Base-by-base conservation (phyloP, 1,139 yeast species). In the Blastobotrys capitulatus region DNA sequence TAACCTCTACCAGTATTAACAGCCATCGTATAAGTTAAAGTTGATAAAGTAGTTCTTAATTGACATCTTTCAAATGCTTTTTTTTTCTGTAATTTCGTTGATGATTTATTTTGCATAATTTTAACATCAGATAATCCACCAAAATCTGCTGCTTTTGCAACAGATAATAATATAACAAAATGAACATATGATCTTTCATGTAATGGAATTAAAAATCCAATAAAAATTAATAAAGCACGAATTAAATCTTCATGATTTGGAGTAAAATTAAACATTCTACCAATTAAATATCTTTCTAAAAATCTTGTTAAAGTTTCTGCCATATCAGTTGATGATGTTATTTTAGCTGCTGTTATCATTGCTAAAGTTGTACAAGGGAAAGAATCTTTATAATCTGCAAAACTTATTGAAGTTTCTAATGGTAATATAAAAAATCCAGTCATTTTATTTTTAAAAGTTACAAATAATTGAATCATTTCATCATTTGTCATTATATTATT, bases 211-310 rank as follows among this genome's bases (percentile, higher is more conserved):
- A 48, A 26, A 31, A 37, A 48, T 13, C 29, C 43, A 42, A 42
- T 19, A n/a, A 39, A 29, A 15, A 44, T 18, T 13, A 59, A 12
- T n/a, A 49, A 27, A 26, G 49, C 34, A 13, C 41, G 29, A 13
- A 41, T 25, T 18, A 40, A 40, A 51, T 70, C 72, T 74, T 65
- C 48, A 77, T 69, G 18, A 76, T 70, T 20, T 76, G 67, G 42
- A 3, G 40, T 19, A 22, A 20, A 20, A 20, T 20, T 19, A 22
- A 71, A 69, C 6, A 77, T 71, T 38, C 67, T 65, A 50, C 76
- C 71, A 1, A 80, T 73, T 29, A 79, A 57, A 52, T 71, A 71
- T 13, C 73, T 67, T 54, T 77, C 80, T 29, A 79, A 56, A 60
- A 76, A 77, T 52, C 36, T 32, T 6, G 39, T 16, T 29, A 44